A percentile compares a stretch with the other conserved stretches of the same genome.
phyloP scores from a whole-genome alignment of 1,284 basidiomycete genomes.

The Stygiomarasmius scandens region DNA sequence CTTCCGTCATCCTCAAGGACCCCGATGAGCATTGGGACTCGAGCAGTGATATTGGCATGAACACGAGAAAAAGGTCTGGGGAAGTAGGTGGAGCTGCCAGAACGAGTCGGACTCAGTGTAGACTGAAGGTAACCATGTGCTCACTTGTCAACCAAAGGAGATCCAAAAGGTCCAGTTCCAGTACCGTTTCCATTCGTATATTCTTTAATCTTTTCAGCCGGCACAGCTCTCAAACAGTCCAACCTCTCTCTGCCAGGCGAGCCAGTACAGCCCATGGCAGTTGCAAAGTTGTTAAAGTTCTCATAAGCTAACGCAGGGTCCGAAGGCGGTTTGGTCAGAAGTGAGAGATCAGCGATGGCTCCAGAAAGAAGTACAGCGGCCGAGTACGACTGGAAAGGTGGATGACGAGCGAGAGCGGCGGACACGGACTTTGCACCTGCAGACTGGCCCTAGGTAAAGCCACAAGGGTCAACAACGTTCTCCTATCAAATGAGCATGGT shows the following conservation, averaged over 20 bases:
- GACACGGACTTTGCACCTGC: conserved; percentile 20
- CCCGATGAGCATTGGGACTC: conserved; percentile 18
- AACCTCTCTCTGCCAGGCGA: conserved; percentile 14
- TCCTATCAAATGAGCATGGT: no score
- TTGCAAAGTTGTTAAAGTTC: conserved; percentile 17
- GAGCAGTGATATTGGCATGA: conserved; percentile 7
- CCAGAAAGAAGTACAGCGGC: conserved; percentile 13
- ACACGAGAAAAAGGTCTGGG: conserved; percentile 15
- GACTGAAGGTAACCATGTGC: background rate
- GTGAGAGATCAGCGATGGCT: background rate
- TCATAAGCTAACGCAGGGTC: background rate
- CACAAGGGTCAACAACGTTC: no score
- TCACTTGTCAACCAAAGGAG: conserved; percentile 16
- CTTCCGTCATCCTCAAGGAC: conserved; percentile 20
- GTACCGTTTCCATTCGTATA: conserved; percentile 15
- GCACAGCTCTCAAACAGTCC: conserved; percentile 13
- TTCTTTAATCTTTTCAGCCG: conserved; percentile 11
- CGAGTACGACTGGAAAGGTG: conserved; percentile 15
- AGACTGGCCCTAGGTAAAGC: conserved; percentile 20
- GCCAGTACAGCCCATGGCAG: conserved; percentile 14
- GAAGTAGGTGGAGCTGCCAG: conserved; percentile 15
- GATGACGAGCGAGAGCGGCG: conserved; percentile 11
- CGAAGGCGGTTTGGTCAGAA: no score
- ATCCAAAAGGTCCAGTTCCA: conserved; percentile 4
- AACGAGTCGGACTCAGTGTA: background rate